These are phyloP conservation scores for Acanthamoeba divionensis DNA, from an alignment of 208 protist species.

Conservation along the genomic window DNA sequence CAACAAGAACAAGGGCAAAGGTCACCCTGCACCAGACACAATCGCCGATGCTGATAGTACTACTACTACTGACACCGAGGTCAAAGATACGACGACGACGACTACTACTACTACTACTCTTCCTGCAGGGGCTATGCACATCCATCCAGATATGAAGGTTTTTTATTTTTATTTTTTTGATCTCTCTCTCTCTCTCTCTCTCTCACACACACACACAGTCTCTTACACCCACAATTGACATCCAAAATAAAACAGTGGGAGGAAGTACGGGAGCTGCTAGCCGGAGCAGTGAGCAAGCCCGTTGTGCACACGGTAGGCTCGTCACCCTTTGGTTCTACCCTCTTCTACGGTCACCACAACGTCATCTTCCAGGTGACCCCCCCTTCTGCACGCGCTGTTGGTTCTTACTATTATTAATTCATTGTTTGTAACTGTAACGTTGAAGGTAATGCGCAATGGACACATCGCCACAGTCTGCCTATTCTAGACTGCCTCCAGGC, in stretches of 20 bases:
- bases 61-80: neutral
- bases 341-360: conserved; percentile 71
- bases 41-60: neutral
- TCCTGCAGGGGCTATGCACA: too few relatives aligned
- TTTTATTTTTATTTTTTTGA: neutral
- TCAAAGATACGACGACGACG: neutral
- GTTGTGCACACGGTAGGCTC: conserved; percentile 69
- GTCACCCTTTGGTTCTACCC: conserved; percentile 73
- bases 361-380: conserved; percentile 71
- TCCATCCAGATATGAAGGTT: conserved; percentile 61
- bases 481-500: too few relatives aligned
- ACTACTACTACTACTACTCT: neutral
- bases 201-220: neutral
- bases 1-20: neutral
- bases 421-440: neutral
- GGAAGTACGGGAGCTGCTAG: conserved; percentile 54
- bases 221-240: neutral
- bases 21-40: neutral
- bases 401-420: neutral
- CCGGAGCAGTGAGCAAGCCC: conserved; percentile 64
- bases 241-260: conserved; percentile 58
- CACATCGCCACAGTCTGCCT: conserved; percentile 13
- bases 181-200: neutral
- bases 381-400: neutral
- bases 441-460: conserved; percentile 31